Base-by-base conservation (phyloP, 83 land plant species). In the Larix sibirica region DNA sequence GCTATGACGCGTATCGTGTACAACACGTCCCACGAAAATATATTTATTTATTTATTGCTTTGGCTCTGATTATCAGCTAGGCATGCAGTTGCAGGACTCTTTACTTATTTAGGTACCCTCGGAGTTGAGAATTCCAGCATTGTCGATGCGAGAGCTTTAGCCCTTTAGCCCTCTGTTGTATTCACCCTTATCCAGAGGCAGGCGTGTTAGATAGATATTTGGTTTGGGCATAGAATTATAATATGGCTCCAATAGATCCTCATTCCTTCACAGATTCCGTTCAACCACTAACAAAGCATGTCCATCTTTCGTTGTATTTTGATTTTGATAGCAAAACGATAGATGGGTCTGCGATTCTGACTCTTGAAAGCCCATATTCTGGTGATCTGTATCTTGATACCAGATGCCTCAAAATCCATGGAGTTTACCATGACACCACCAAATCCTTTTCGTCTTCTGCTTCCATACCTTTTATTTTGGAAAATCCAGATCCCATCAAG, bases 201-300 rank as follows among this genome's bases (percentile, higher is more conserved):
- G 36, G 36, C 36, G 36, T 47, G 50, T 9, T 8, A 47, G 8
- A 47, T 47, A 47, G 50, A 47, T 47, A 47, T 47, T 47, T 47
- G 2, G 81, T 4, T 23, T 13, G 67, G 42, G 36, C 16, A n/a
- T 24, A 47, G 50, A 7, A 47, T 47, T 47, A 47, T 44, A 44
- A 44, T 0, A 93, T 90, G 97, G 94, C 97, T 6, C 94, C 94
- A 3, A 56, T 94, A 1, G 98, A 96, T 74, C 98, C 97, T 2
- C 98, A 94, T 84, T 96, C 98, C 36, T 92, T 79, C 86, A 85
- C 98, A 8, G 95, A 91, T 77, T 91, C 97, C 47, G 20, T 91
- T 21, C 89, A 94, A n/a, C 97, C 97, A 16, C 86, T 94, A 23
- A 84, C 93, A 68, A 85, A 81, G 79, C 92, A 90, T 88, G 68